Evolutionary conservation across 345 rosid species (phyloP), one percentile per base, ranked within the genome.

Genomic region (Gossypium stocksii): DNA sequence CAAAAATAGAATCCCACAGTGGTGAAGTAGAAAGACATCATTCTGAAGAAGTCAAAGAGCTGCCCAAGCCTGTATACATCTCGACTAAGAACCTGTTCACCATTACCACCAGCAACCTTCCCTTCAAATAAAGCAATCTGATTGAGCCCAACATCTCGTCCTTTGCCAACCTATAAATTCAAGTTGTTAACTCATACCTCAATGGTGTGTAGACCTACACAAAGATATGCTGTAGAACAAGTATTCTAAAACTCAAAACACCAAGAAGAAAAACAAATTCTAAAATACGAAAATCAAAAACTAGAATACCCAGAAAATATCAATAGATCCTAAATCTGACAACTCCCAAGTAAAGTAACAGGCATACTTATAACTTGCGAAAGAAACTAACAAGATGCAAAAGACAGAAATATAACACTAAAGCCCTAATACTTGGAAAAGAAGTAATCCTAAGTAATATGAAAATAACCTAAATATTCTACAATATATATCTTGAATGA

Each of bases 61-160:
- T 93, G 99, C 72, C 99, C 99, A 25, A 95, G 95, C 85, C 99
- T 89, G 90, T 93, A 95, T 51, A 93, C 86, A 80, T 95, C 99
- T 77, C 99, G 90, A 74, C 99, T 95, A 73, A 95, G 97, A 83
- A 95, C 96, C 85, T 95, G 99, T 82, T 93, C 99, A 14, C 99
- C 99, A 51, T 95, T 95, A 72, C 99, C 99, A 81, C 97, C 94
- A 76, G 99, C 93, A 62, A 93, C 99, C 86, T 95, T 95, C 74
- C 99, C 99, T 85, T 95, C 99, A 85, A 95, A 95, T 43, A 95
- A 58, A 77, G 99, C 94, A 80, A 95, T 95, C 86, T 95, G 99
- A 84, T 95, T 95, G 79, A 95, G 91, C 77, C 99, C 99, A 71
- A 95, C 99, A 82, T 95, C 99, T 79, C 96, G 80, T 76, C 99